These are phyloP conservation scores for Parathielavia hyrcaniae DNA, from an alignment of 495 filamentous ascomycete species.

Conservation along the genomic window DNA sequence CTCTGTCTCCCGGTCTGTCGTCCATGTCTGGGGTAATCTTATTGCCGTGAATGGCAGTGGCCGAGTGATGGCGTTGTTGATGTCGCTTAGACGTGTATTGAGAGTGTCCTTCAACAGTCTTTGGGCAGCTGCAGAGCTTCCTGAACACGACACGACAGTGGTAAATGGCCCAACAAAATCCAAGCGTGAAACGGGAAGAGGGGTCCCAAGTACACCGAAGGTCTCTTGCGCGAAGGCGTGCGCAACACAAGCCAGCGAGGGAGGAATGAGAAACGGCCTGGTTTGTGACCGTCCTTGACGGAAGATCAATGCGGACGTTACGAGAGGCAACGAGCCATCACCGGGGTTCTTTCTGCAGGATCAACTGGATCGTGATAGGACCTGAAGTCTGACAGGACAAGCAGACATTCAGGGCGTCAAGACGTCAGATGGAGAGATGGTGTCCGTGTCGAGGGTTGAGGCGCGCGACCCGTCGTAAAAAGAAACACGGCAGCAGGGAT, in stretches of 20 bases:
- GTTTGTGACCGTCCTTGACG: not conserved
- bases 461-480: not conserved
- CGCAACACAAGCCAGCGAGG: not conserved
- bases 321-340: no score
- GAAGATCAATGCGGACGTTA: no score
- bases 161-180: not conserved
- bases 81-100: not conserved
- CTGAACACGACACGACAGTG: not conserved
- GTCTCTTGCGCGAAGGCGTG: not conserved
- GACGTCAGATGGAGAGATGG: not conserved
- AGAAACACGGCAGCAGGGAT: conserved; percentile 9
- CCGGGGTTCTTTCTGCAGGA: no score
- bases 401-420: not conserved
- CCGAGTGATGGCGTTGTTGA: not conserved
- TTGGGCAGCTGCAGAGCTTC: no score
- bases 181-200: not conserved
- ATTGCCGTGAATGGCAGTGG: not conserved
- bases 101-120: not conserved
- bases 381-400: not conserved
- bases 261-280: conserved; percentile 1
- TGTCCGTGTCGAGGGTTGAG: not conserved
- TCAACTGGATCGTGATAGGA: not conserved
- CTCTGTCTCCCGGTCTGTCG: conserved; percentile 4
- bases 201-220: not conserved
- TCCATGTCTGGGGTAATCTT: not conserved